Evolutionary conservation across 768 basidiomycete species (phyloP).

Genomic region (Serendipita sp.): DNA sequence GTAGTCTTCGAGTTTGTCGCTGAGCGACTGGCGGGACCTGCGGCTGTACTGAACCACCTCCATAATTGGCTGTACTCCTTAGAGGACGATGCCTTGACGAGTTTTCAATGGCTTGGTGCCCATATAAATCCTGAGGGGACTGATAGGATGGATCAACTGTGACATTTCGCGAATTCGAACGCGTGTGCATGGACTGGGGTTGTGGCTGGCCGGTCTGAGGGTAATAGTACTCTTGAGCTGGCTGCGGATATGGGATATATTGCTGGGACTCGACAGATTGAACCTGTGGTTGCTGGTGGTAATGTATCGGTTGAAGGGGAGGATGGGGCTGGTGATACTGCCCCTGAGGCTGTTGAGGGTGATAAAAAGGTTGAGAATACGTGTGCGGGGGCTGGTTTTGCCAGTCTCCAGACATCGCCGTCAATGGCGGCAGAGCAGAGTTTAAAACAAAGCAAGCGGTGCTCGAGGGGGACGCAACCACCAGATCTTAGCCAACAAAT

Average conservation of each 20-base stretch:
- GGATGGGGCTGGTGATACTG: neutral
- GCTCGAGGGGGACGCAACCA: neutral
- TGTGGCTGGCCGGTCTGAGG: neutral
- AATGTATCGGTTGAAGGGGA: neutral
- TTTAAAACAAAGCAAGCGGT: neutral
- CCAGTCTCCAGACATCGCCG: conserved; percentile 3
- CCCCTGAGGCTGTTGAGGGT: neutral
- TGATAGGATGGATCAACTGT: neutral
- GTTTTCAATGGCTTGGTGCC: neutral
- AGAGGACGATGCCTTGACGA: neutral
- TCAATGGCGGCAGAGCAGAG: neutral
- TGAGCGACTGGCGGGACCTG: neutral
- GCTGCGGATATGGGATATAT: neutral
- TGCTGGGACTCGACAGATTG: neutral
- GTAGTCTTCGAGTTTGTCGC: neutral
- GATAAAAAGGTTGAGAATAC: neutral
- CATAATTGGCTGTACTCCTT: neutral
- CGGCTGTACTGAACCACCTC: neutral
- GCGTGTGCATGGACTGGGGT: neutral
- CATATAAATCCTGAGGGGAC: neutral
- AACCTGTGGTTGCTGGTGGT: neutral
- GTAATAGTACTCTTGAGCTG: neutral
- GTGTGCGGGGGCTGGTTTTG: neutral
- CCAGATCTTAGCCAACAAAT: neutral
- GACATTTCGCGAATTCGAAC: neutral